A percentile compares a stretch with the other conserved stretches of the same genome.
Conservation (phyloP, 2,329 filamentous ascomycete species). For the Pleoardoris graminearum region DNA sequence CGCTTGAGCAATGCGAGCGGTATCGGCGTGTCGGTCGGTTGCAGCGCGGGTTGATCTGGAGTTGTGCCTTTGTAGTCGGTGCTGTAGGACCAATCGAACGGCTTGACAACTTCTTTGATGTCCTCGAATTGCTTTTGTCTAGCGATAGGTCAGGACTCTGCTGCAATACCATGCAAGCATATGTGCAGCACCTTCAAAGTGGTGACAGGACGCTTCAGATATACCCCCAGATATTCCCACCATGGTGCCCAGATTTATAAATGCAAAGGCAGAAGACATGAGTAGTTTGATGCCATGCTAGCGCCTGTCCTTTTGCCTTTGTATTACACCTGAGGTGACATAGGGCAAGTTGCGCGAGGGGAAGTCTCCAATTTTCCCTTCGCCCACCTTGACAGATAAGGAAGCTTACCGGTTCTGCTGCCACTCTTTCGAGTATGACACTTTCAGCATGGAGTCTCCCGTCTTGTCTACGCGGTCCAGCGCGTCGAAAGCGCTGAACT, state of each 20-base stretch:
- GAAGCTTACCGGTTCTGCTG: constrained; percentile 61
- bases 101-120: constrained; percentile 91
- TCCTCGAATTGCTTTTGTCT: constrained; percentile 80
- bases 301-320: too few relatives aligned
- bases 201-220: too few relatives aligned
- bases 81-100: constrained; percentile 98
- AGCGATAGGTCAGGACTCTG: constrained; percentile 7
- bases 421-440: constrained; percentile 92
- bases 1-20: constrained; percentile 84
- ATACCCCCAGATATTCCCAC: too few relatives aligned
- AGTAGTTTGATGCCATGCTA: too few relatives aligned
- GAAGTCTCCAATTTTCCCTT: too few relatives aligned
- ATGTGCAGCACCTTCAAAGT: too few relatives aligned
- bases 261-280: too few relatives aligned
- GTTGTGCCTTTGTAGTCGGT: constrained; percentile 81
- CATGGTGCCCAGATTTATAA: too few relatives aligned
- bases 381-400: too few relatives aligned
- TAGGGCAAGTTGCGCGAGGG: neutral
- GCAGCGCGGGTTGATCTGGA: constrained; percentile 43
- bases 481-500: constrained; percentile 84
- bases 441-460: constrained; percentile 84
- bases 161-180: constrained; percentile 1
- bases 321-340: too few relatives aligned
- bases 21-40: constrained; percentile 61
- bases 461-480: constrained; percentile 94